Percentiles rank a stretch among this genome's conserved stretches.
phyloP scores from a whole-genome alignment of 1,284 basidiomycete species.

The Ustilago loliicola region DNA sequence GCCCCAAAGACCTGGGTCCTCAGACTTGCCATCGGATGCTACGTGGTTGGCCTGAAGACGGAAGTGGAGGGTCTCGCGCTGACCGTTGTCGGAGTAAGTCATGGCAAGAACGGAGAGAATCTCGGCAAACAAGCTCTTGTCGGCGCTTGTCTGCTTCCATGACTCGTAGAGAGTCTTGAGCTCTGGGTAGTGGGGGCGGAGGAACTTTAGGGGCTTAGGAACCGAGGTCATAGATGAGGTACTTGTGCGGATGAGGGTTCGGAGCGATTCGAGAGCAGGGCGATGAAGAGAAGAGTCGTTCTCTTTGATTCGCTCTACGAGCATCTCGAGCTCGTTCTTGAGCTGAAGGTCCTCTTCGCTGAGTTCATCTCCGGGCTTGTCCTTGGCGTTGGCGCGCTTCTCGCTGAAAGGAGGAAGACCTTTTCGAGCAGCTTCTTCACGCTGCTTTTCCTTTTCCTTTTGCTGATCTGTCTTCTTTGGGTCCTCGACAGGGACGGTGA shows the following conservation, averaged over 20 bases:
- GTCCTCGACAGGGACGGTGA: slow-evolving; percentile 53
- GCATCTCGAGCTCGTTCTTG: slow-evolving; percentile 96
- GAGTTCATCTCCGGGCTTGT: slow-evolving; percentile 82
- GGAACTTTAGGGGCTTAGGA: slow-evolving; percentile 98
- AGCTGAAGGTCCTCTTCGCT: slow-evolving; percentile 92
- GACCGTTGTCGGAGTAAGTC: slow-evolving; percentile 97
- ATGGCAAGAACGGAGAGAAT: slow-evolving; percentile 99
- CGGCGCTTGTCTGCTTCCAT: slow-evolving; percentile 56
- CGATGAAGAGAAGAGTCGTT: slow-evolving; percentile 84
- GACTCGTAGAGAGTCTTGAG: slow-evolving; percentile 73
- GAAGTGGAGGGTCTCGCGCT: slow-evolving; percentile 85
- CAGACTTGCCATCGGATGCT: slow-evolving; percentile 49
- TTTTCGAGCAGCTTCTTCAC: slow-evolving; percentile 49
- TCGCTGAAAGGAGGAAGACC: slow-evolving; percentile 45
- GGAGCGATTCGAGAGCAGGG: slow-evolving; percentile 91
- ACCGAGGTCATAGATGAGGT: slow-evolving; percentile 99
- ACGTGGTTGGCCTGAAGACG: slow-evolving; percentile 61
- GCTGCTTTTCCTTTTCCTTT: slow-evolving; percentile 54
- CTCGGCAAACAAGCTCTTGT: slow-evolving; percentile 92
- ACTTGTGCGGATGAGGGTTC: slow-evolving; percentile 93
- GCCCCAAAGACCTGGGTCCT: slow-evolving; percentile 93
- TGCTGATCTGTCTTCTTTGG: slow-evolving; percentile 54
- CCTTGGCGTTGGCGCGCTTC: slow-evolving; percentile 62
- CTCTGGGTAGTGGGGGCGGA: slow-evolving; percentile 92
- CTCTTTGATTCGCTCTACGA: slow-evolving; percentile 94